Evolutionary conservation across 2,329 filamentous ascomycete genomes (phyloP).

Genomic region (Fusarium papillatum): DNA sequence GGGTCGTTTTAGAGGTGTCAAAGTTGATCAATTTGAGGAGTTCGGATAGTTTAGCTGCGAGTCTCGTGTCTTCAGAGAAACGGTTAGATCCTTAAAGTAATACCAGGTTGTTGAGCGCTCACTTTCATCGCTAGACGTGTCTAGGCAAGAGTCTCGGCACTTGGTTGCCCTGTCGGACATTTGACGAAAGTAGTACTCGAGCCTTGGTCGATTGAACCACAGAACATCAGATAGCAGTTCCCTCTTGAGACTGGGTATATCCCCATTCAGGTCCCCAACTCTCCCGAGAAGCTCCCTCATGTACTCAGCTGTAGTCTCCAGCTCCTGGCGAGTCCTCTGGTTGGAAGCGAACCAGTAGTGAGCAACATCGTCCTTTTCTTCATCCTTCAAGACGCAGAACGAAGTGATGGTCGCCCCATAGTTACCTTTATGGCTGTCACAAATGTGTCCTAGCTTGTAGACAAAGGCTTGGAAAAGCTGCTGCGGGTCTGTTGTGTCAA

Average conservation of each 20-base stretch:
- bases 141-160: background rate
- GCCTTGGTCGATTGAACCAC: constrained; percentile 18
- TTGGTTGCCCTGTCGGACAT: background rate
- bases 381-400: constrained; percentile 35
- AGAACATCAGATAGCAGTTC: constrained; percentile 13
- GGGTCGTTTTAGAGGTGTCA: background rate
- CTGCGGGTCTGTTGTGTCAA: constrained; percentile 2
- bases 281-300: constrained; percentile 5
- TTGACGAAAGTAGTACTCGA: constrained; percentile 9
- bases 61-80: background rate
- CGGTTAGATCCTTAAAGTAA: background rate
- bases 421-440: constrained; percentile 14
- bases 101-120: background rate
- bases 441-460: constrained; percentile 31
- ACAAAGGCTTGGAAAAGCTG: constrained; percentile 26
- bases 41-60: background rate
- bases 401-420: constrained; percentile 35
- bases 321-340: constrained; percentile 12
- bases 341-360: constrained; percentile 46
- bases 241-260: background rate
- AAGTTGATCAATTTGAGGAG: background rate
- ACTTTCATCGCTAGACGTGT: background rate
- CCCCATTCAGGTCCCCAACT: background rate
- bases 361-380: constrained; percentile 15
- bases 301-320: constrained; percentile 12